Evolutionary conservation across 768 basidiomycete genomes (phyloP).

Genomic region (Lentinula edodes): DNA sequence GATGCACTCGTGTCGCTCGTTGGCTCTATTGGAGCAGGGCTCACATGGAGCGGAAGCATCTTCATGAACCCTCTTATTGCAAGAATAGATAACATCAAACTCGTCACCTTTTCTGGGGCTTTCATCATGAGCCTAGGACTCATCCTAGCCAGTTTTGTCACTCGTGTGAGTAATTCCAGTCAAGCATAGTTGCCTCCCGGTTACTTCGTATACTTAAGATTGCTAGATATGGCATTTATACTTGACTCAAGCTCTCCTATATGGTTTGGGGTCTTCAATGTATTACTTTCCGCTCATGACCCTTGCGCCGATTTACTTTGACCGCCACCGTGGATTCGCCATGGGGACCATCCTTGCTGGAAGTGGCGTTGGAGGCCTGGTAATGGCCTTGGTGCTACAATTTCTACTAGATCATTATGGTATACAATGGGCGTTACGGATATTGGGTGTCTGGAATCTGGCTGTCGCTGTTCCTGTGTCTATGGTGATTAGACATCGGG

Average conservation of each 20-base stretch:
- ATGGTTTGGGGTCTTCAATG: slow-evolving; percentile 37
- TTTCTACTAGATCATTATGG: slow-evolving; percentile 28
- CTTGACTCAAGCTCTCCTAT: slow-evolving; percentile 34
- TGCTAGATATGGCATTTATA: slow-evolving; percentile 38
- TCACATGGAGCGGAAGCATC: slow-evolving; percentile 42
- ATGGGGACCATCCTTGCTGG: slow-evolving; percentile 38
- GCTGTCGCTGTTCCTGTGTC: slow-evolving; percentile 30
- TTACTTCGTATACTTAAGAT: not conserved
- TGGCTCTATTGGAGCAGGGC: slow-evolving; percentile 36
- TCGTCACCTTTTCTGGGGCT: slow-evolving; percentile 30
- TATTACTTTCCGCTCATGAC: slow-evolving; percentile 40
- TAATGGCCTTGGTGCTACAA: slow-evolving; percentile 34
- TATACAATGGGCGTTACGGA: slow-evolving; percentile 28
- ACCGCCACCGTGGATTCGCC: slow-evolving; percentile 38
- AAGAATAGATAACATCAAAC: slow-evolving; percentile 22
- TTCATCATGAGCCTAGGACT: slow-evolving; percentile 37
- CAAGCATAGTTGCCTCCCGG: not conserved
- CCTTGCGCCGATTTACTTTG: slow-evolving; percentile 36
- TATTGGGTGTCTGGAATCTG: slow-evolving; percentile 37
- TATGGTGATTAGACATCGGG: slow-evolving; percentile 22
- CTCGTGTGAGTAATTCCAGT: slow-evolving; percentile 18
- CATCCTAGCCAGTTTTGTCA: slow-evolving; percentile 33
- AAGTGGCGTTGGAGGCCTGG: slow-evolving; percentile 36
- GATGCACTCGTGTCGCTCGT: slow-evolving; percentile 37
- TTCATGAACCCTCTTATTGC: slow-evolving; percentile 36